phyloP scores from a whole-genome alignment of 2,329 filamentous ascomycete genomes.

The Apiospora marii region DNA sequence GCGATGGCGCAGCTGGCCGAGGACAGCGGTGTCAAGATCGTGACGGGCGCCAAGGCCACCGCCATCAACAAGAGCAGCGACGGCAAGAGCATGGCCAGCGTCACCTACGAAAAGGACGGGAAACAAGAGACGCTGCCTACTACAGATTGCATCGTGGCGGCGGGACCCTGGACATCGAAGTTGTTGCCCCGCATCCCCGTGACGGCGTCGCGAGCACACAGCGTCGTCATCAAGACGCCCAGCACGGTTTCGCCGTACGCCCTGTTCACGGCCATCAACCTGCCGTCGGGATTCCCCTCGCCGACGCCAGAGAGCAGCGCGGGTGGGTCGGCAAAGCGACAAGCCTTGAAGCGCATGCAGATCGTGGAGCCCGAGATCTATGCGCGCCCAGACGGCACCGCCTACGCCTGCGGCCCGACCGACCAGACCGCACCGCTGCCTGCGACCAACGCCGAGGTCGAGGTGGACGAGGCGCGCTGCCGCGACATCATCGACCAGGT shows the following conservation, averaged over 20 bases:
- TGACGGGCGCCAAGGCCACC: conserved; percentile 39
- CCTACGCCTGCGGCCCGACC: conserved; percentile 77
- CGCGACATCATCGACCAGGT: conserved; percentile 75
- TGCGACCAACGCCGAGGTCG: conserved; percentile 65
- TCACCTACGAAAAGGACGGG: conserved; percentile 31
- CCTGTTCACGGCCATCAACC: conserved; percentile 75
- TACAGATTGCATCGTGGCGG: conserved; percentile 45
- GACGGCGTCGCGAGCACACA: conserved; percentile 52
- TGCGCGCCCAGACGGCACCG: conserved; percentile 75
- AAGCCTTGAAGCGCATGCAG: conserved; percentile 40
- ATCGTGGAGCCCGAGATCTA: conserved; percentile 79
- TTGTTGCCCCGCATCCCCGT: conserved; percentile 53
- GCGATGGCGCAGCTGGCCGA: conserved; percentile 73
- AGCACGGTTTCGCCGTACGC: conserved; percentile 62
- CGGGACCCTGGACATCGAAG: conserved; percentile 55
- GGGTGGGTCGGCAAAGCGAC: conserved; percentile 19
- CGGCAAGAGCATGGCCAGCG: conserved; percentile 30
- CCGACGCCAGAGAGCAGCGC: conserved; percentile 36
- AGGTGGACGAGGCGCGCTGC: conserved; percentile 70
- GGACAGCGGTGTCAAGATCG: conserved; percentile 57
- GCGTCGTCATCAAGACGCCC: conserved; percentile 51
- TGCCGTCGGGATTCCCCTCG: conserved; percentile 61
- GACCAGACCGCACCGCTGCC: conserved; percentile 71
- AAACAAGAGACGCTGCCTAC: conserved; percentile 35
- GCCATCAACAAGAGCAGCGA: conserved; percentile 32